Percentiles rank a stretch among this genome's conserved stretches.
phyloP scores from a whole-genome alignment of 2,329 filamentous ascomycete species.

The Metarhizium robertsii region DNA sequence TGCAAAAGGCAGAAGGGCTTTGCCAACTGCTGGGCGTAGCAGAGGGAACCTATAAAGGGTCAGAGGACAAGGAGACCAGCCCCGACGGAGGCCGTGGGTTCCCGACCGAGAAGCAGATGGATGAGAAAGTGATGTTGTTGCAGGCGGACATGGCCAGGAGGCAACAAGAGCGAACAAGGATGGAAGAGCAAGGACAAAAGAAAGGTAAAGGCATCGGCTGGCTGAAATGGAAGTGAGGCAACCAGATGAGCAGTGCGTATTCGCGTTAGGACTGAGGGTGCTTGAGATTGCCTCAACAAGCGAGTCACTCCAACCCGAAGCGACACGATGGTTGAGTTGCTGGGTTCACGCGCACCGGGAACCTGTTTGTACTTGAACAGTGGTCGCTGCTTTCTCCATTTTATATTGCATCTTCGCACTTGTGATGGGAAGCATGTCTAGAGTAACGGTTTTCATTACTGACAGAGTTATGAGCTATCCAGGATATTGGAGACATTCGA shows the following conservation, averaged over 20 bases:
- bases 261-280: too few relatives aligned
- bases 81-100: slow-evolving; percentile 31
- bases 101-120: slow-evolving; percentile 27
- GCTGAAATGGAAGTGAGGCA: background rate
- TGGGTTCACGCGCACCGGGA: too few relatives aligned
- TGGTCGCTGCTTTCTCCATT: too few relatives aligned
- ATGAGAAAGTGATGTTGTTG: slow-evolving; percentile 22
- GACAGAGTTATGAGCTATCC: too few relatives aligned
- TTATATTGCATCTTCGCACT: too few relatives aligned
- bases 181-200: slow-evolving; percentile 12
- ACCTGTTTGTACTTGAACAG: too few relatives aligned
- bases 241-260: background rate
- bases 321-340: too few relatives aligned
- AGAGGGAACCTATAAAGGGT: slow-evolving; percentile 22
- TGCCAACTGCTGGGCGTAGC: slow-evolving; percentile 27
- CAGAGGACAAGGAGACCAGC: slow-evolving; percentile 29
- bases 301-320: too few relatives aligned
- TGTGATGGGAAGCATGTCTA: too few relatives aligned
- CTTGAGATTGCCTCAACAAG: too few relatives aligned
- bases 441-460: too few relatives aligned
- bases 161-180: slow-evolving; percentile 17
- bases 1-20: slow-evolving; percentile 32
- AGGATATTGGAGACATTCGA: too few relatives aligned
- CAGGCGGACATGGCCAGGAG: slow-evolving; percentile 21
- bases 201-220: slow-evolving; percentile 3